These are phyloP conservation scores for Neonectria hederae DNA, from an alignment of 2,329 filamentous ascomycete species.

Conservation along the genomic window DNA sequence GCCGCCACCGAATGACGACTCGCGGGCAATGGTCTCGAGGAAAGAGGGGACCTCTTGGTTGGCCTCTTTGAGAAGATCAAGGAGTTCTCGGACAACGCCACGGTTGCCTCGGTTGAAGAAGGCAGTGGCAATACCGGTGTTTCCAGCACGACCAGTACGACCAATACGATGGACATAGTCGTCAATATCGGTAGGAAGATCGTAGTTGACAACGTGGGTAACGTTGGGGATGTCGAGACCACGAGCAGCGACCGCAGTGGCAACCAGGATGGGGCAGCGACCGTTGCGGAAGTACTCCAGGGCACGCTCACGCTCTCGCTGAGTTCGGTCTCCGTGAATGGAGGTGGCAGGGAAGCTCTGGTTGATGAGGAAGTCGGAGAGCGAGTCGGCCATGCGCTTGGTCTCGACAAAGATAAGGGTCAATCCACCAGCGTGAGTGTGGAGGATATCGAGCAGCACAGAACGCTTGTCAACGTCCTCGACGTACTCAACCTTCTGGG, in stretches of 20 bases:
- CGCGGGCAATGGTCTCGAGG: slow-evolving; percentile 96
- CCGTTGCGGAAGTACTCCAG: slow-evolving; percentile 97
- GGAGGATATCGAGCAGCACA: slow-evolving; percentile 94
- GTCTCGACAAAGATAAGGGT: slow-evolving; percentile 99
- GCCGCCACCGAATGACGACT: slow-evolving; percentile 83
- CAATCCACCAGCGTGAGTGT: slow-evolving; percentile 88
- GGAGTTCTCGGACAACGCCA: slow-evolving; percentile 93
- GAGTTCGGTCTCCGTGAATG: slow-evolving; percentile 97
- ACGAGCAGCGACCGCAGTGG: slow-evolving; percentile 92
- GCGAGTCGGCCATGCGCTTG: slow-evolving; percentile 98
- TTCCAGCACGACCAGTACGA: slow-evolving; percentile 99
- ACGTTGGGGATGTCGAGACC: slow-evolving; percentile 96
- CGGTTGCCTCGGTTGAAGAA: slow-evolving; percentile 99
- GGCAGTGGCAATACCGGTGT: slow-evolving; percentile 96
- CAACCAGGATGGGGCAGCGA: slow-evolving; percentile 94
- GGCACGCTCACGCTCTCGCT: slow-evolving; percentile 98
- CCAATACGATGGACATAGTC: slow-evolving; percentile 99
- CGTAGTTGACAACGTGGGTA: slow-evolving; percentile 98
- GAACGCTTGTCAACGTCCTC: slow-evolving; percentile 98
- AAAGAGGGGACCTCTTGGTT: slow-evolving; percentile 96
- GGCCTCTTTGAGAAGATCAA: slow-evolving; percentile 98
- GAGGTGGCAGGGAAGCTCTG: slow-evolving; percentile 98
- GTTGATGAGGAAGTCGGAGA: slow-evolving; percentile 98
- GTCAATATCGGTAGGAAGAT: slow-evolving; percentile 97
- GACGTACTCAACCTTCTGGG: slow-evolving; percentile 97